Base-by-base conservation (phyloP, 176 grass and related monocot species). In the Tillandsia leiboldiana region DNA sequence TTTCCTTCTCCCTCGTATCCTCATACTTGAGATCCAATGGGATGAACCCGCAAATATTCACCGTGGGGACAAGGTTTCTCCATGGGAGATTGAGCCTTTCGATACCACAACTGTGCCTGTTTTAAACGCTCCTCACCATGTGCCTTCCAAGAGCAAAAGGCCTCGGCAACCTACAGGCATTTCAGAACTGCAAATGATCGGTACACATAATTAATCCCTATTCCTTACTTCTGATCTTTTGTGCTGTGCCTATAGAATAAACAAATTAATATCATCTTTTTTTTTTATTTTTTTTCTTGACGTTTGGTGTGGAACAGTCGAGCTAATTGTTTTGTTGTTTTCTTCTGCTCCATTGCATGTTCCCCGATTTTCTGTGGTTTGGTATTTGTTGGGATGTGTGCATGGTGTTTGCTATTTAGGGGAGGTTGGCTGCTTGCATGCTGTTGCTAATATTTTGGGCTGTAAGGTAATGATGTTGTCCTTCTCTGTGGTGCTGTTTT, bases 21-120 rank as follows among this genome's bases (percentile, higher is more conserved):
- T 73, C 10, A 24, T 22, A 15, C 2, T 64, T 58, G 27, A 96
- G 91, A 77, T 96, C 29, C 87, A 87, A 78, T 96, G 91, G 91
- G 91, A 96, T 53, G 87, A 96, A 54, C 72, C 79, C 47, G 74
- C 84, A 56, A 72, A 70, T 53, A 54, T 96, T 71, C 48, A 61
- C 2, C 69, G 84, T 62, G 84, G 82, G 72, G 84, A 90, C 50
- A 90, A 75, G 71, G 84, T 96, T 74, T 96, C 91, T 48, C 84
- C 82, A 26, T 96, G 91, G 91, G 91, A 96, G 63, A 68, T 96
- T 13, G 91, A 96, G 63, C 77, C 81, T 23, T 78, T 87, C 58
- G 76, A 72, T 59, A 27, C 42, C 47, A 67, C 33, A 42, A 42
- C 83, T 14, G 56, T 49, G 75, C 70, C 57, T 10, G 54, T 76